Evolutionary conservation across 345 rosid species (phyloP).

Genomic region (Populus ilicifolia): DNA sequence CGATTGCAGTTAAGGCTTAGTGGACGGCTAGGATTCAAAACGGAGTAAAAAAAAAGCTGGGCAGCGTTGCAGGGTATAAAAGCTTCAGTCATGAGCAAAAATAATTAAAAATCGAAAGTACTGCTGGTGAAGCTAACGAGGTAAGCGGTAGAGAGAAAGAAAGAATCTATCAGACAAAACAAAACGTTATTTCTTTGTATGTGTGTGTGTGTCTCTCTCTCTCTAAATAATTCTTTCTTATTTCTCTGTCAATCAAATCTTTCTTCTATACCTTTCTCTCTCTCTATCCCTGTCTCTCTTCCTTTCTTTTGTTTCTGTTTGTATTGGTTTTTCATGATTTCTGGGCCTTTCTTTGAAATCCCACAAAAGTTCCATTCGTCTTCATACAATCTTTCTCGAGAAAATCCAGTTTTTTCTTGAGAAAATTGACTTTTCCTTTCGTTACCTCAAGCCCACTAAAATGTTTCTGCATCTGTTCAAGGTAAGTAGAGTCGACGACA

Average conservation of each 20-base stretch:
- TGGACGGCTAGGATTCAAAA: background rate
- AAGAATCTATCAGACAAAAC: background rate
- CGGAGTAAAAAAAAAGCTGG: background rate
- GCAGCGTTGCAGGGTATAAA: background rate
- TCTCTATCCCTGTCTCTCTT: background rate
- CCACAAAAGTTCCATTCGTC: background rate
- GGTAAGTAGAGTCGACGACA: constrained; percentile 10
- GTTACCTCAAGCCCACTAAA: background rate
- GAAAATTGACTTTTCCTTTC: background rate
- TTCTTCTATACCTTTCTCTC: background rate
- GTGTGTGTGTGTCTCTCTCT: background rate
- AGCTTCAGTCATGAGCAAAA: background rate
- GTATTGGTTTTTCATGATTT: constrained; percentile 8
- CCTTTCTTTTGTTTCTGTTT: background rate
- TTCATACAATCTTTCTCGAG: background rate
- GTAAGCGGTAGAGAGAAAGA: background rate
- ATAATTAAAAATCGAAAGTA: background rate
- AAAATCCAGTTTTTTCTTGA: background rate
- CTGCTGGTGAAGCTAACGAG: constrained; percentile 17
- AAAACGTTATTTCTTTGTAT: background rate
- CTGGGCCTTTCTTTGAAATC: constrained; percentile 6
- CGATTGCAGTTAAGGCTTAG: background rate
- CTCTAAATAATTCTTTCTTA: background rate
- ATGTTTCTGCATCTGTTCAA: constrained; percentile 8
- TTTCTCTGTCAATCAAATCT: constrained; percentile 20